These are phyloP conservation scores for Radiomyces spectabilis DNA, from an alignment of 192 early-diverging fungal genomes.

Conservation along the genomic window DNA sequence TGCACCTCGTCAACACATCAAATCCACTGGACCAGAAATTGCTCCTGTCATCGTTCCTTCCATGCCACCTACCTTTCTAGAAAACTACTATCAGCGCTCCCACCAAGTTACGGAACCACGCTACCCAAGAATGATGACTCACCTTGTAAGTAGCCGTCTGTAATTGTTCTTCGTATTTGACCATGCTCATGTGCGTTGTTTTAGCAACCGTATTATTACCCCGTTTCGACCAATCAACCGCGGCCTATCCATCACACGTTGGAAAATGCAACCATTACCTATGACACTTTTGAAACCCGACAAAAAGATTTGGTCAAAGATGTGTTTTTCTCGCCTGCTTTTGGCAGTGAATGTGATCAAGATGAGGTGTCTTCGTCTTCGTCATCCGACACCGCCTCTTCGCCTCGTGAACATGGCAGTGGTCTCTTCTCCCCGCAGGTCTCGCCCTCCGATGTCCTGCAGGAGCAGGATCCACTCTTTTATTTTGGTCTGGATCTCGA, in stretches of 20 bases:
- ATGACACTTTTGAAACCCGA: slow-evolving; percentile 15
- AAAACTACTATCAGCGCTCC: no score
- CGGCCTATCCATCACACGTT: slow-evolving; percentile 31
- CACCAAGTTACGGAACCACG: no score
- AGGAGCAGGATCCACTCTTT: slow-evolving; percentile 7
- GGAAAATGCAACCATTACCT: slow-evolving; percentile 28
- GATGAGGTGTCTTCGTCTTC: background rate
- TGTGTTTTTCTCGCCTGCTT: slow-evolving; percentile 25
- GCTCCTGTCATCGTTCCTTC: slow-evolving; percentile 4
- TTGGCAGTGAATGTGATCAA: no score
- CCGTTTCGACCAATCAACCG: background rate
- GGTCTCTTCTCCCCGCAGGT: background rate
- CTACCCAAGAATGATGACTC: no score
- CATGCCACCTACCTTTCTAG: slow-evolving; percentile 5
- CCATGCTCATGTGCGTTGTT: background rate
- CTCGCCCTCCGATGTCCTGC: slow-evolving; percentile 1
- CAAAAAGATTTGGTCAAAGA: slow-evolving; percentile 24
- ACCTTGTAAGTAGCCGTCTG: no score
- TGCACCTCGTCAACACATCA: no score
- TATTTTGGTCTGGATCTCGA: slow-evolving; percentile 11
- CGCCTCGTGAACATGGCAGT: no score
- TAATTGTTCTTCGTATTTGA: background rate
- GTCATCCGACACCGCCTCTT: background rate
- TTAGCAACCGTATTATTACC: background rate
- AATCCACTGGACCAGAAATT: no score